phyloP scores from a whole-genome alignment of 306 rosid species.

The Trichosanthes cucumerina region DNA sequence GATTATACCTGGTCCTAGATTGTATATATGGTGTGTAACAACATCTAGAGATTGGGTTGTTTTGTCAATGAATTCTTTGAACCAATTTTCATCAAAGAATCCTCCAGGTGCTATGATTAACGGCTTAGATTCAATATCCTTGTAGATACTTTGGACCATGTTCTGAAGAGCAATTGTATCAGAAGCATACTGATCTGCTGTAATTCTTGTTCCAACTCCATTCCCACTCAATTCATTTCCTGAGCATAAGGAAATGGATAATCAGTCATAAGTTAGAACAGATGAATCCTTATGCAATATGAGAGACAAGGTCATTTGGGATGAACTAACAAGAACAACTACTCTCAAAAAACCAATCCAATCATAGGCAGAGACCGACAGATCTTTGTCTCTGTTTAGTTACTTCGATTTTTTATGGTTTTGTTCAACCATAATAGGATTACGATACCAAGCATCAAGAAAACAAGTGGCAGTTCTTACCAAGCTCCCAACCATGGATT shows the following conservation, averaged over 20 bases:
- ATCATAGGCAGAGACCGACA: background rate
- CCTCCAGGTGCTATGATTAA: constrained; percentile 84
- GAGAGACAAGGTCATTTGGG: background rate
- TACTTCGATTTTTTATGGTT: background rate
- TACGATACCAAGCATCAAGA: background rate
- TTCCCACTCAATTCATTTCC: constrained; percentile 81
- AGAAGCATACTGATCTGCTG: constrained; percentile 58
- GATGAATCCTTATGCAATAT: background rate
- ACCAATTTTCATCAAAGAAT: constrained; percentile 72
- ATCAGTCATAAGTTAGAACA: background rate
- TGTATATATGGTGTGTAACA: constrained; percentile 75
- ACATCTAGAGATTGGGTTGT: constrained; percentile 35
- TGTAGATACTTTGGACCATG: constrained; percentile 39
- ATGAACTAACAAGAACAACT: background rate
- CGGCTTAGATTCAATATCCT: constrained; percentile 42
- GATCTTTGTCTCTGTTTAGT: background rate
- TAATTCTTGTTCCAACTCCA: constrained; percentile 63
- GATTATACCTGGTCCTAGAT: constrained; percentile 71
- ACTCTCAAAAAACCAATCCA: background rate
- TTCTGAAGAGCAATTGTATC: constrained; percentile 43
- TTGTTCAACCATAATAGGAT: background rate
- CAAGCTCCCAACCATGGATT: constrained; percentile 92
- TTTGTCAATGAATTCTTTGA: constrained; percentile 39
- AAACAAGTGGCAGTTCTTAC: constrained; percentile 26
- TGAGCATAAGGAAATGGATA: constrained; percentile 12